Percentiles rank a stretch among this genome's conserved stretches.
These are phyloP conservation scores for Sphaerulina musiva DNA, from an alignment of 2,329 filamentous ascomycete genomes.

Conservation along the genomic window DNA sequence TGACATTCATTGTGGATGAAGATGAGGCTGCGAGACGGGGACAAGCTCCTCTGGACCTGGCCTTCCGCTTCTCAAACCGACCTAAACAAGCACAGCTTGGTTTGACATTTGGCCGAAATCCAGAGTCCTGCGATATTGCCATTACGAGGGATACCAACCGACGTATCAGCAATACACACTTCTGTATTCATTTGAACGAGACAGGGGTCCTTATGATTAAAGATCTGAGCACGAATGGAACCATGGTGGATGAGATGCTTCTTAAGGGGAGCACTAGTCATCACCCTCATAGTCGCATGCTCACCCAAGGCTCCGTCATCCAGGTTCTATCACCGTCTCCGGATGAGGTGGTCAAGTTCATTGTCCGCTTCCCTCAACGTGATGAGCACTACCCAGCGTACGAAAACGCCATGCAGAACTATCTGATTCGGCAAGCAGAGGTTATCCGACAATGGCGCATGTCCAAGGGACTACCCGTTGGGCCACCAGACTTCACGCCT, in stretches of 20 bases:
- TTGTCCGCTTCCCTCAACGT: conserved; percentile 71
- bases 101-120: conserved; percentile 81
- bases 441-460: conserved; percentile 17
- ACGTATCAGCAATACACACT: conserved; percentile 89
- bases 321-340: conserved; percentile 53
- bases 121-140: conserved; percentile 62
- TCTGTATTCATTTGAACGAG: conserved; percentile 85
- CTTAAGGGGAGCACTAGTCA: conserved; percentile 50
- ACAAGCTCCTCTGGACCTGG: conserved; percentile 53
- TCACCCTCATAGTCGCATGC: conserved; percentile 51
- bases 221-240: conserved; percentile 94
- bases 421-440: conserved; percentile 46
- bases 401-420: conserved; percentile 60
- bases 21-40: conserved; percentile 38
- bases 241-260: conserved; percentile 68
- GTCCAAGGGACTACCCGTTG: conserved; percentile 5
- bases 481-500: conserved; percentile 7
- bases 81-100: conserved; percentile 64
- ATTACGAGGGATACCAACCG: conserved; percentile 60
- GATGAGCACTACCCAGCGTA: conserved; percentile 64
- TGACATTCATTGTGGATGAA: conserved; percentile 30
- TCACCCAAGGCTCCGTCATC: conserved; percentile 67
- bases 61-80: conserved; percentile 68
- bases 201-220: conserved; percentile 84
- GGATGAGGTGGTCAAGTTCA: conserved; percentile 65